A percentile compares a stretch with the other conserved stretches of the same genome.
phyloP scores from a whole-genome alignment of 2,329 filamentous ascomycete genomes.

The Colletotrichum euphorbiae region DNA sequence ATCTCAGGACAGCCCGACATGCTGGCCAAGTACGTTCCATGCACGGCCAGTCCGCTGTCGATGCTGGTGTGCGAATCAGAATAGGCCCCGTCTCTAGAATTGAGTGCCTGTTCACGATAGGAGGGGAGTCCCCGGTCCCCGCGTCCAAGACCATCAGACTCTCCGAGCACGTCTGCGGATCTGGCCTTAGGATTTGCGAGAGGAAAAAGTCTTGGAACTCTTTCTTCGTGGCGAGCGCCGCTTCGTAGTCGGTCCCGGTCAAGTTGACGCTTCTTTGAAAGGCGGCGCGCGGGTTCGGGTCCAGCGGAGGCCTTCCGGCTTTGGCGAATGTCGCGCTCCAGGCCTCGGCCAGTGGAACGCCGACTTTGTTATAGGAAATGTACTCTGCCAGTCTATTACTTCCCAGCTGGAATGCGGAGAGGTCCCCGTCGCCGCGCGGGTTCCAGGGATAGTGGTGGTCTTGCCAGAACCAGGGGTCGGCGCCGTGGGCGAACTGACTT shows the following conservation, averaged over 20 bases:
- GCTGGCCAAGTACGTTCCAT: constrained; percentile 41
- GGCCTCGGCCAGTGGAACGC: constrained; percentile 15
- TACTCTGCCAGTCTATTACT: constrained; percentile 31
- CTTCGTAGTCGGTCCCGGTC: constrained; percentile 19
- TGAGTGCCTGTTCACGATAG: constrained; percentile 50
- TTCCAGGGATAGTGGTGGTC: constrained; percentile 56
- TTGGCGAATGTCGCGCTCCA: constrained; percentile 13
- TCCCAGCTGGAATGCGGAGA: constrained; percentile 38
- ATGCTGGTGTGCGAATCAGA: constrained; percentile 45
- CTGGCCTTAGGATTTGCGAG: constrained; percentile 10
- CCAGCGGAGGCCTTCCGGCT: constrained; percentile 18
- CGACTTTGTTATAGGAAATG: constrained; percentile 26
- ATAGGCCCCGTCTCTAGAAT: constrained; percentile 43
- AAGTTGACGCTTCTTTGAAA: constrained; percentile 21
- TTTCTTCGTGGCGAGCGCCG: constrained; percentile 5
- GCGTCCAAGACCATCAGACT: constrained; percentile 55
- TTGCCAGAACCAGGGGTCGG: constrained; percentile 58
- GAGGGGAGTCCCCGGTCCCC: constrained; percentile 55
- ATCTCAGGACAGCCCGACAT: constrained; percentile 51
- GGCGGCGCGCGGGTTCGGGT: constrained; percentile 28
- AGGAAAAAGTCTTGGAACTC: constrained; percentile 18
- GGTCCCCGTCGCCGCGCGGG: constrained; percentile 61
- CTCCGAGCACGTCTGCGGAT: constrained; percentile 49
- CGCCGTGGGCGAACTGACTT: constrained; percentile 57
- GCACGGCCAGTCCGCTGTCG: constrained; percentile 43